Percentiles rank a stretch among this genome's conserved stretches.
Evolutionary conservation across 2,329 filamentous ascomycete genomes (phyloP).

Genomic region (Aureobasidium sp.): DNA sequence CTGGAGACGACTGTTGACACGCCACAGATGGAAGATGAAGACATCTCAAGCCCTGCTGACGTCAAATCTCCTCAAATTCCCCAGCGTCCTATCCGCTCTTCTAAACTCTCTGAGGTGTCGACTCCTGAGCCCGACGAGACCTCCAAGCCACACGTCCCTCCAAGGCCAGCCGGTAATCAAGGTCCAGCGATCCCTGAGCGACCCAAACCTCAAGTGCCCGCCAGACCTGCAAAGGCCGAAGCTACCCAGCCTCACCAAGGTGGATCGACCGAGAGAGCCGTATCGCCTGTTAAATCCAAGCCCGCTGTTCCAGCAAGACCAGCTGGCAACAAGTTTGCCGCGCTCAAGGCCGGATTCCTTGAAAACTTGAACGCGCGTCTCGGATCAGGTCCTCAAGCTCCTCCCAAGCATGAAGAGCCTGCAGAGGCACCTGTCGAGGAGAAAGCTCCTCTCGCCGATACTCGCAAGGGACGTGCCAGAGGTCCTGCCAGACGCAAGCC

Average conservation of each 20-base stretch:
- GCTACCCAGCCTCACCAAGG: constrained; percentile 29
- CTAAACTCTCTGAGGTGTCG: constrained; percentile 28
- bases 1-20: constrained; percentile 65
- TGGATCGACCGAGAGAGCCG: constrained; percentile 30
- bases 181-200: constrained; percentile 49
- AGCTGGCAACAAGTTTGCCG: constrained; percentile 77
- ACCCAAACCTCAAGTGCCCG: constrained; percentile 58
- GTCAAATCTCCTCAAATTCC: constrained; percentile 23
- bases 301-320: constrained; percentile 75
- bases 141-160: constrained; percentile 72
- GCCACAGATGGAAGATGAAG: constrained; percentile 24
- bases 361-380: constrained; percentile 86
- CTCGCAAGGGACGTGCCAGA: constrained; percentile 80
- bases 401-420: constrained; percentile 54
- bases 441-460: constrained; percentile 76
- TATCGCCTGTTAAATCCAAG: constrained; percentile 59
- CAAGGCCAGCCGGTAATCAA: constrained; percentile 62
- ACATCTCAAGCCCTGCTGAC: constrained; percentile 25
- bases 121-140: constrained; percentile 45
- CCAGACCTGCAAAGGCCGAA: constrained; percentile 49
- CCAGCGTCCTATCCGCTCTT: constrained; percentile 25
- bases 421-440: constrained; percentile 54
- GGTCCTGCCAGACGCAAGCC: constrained; percentile 74
- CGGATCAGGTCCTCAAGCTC: constrained; percentile 71
- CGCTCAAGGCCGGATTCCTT: constrained; percentile 85